phyloP scores from a whole-genome alignment of 257 asterid species.

The Orobanche coerulescens region DNA sequence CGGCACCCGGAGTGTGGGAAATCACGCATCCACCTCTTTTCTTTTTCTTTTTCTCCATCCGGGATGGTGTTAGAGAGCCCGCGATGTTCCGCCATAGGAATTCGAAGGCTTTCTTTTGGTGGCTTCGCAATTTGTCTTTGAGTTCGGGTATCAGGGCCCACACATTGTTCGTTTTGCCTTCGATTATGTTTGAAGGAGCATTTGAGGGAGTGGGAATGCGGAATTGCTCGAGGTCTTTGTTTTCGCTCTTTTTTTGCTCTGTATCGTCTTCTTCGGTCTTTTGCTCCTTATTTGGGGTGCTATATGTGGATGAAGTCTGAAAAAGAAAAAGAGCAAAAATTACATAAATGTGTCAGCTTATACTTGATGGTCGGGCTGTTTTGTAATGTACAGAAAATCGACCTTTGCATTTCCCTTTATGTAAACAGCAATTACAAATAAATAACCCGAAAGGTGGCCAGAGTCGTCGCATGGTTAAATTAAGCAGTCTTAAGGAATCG shows the following conservation, averaged over 20 bases:
- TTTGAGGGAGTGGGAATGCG: constrained; percentile 45
- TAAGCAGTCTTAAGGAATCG: neutral
- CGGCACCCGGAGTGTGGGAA: constrained; percentile 98
- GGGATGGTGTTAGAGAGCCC: constrained; percentile 67
- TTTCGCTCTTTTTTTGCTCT: constrained; percentile 35
- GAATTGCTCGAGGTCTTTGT: constrained; percentile 34
- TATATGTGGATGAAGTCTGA: constrained; percentile 37
- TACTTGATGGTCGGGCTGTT: no score
- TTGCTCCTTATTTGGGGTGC: constrained; percentile 47
- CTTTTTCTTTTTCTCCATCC: constrained; percentile 58
- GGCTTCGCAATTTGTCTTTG: constrained; percentile 49
- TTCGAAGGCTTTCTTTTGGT: constrained; percentile 81
- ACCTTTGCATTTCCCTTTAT: no score
- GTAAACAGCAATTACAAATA: no score
- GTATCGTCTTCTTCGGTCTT: constrained; percentile 36
- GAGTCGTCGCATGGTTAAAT: neutral
- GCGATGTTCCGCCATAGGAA: constrained; percentile 94
- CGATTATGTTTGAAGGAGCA: constrained; percentile 38
- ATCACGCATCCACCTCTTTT: constrained; percentile 88
- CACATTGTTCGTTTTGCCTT: constrained; percentile 51
- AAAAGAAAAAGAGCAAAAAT: neutral
- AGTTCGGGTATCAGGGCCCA: constrained; percentile 93
- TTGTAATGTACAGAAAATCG: neutral
- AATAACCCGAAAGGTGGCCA: no score
- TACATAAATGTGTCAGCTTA: no score